Base-by-base conservation (phyloP, 352 stramenopile genomes). In the Globisporangium spinosum region DNA sequence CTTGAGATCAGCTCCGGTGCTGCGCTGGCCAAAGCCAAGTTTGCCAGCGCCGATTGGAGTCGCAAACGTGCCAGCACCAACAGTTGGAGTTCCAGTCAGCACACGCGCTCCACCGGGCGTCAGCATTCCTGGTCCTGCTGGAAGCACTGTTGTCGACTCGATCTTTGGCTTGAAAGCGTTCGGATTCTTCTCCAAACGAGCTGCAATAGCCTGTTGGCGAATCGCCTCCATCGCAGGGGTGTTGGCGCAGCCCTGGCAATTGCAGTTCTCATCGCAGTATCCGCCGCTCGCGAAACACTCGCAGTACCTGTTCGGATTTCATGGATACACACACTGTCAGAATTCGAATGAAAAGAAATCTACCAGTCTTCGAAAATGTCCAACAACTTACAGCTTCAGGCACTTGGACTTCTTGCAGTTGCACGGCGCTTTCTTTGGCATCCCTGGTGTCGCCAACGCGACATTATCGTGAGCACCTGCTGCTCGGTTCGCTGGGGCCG, bases 331-430 rank as follows among this genome's bases (percentile, higher is more conserved):
- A 51, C 43, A 10, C 56, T 27, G 38, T n/a, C 20, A 27, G 27
- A 20, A 61, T 10, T 57, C 23, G 5, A 27, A 70, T 32, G 15
- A 47, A 8, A 43, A 20, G 35, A 49, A 32, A 5, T 0, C 32
- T 20, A 58, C 22, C 22, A 47, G 29, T 12, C 23, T 12, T 51
- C 17, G 7, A 49, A 3, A 47, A 49, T 22, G 4, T 22, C 43
- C 43, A 22, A 51, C 17, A 43, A 77, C 76, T 72, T 81, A 97
- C 29, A 99, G 70, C 77, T 99, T 99, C 17, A 99, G 83, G 63
- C 97, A 99, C 75, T 98, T 98, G 38, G 95, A 98, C 75, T 98
- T 98, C 70, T 98, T 98, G 81, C 97, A 99, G 58, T 98, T 98
- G 81, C 97, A 99, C 6, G 85, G 85, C 0, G 85, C 82, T 53